Evolutionary conservation across 176 grass and related monocot genomes (phyloP).

Genomic region (Hordeum marinum): DNA sequence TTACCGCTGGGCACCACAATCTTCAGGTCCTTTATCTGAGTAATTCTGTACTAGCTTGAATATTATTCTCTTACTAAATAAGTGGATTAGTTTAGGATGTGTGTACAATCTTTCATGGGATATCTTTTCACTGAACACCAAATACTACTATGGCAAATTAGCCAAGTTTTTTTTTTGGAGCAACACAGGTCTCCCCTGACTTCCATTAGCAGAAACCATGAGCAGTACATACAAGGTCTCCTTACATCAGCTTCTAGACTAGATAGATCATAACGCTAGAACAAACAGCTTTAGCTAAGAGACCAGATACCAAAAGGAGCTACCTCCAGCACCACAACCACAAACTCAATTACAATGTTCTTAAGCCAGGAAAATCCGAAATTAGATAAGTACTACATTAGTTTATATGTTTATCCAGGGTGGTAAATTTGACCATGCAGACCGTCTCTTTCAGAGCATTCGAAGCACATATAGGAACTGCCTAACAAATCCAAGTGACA

Average conservation of each 20-base stretch:
- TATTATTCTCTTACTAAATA: conserved; percentile 3
- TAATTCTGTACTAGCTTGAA: conserved; percentile 6
- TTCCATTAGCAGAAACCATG: no score
- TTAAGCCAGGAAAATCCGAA: no score
- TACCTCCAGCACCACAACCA: no score
- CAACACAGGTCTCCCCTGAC: no score
- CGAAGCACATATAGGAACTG: conserved; percentile 85
- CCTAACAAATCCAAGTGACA: conserved; percentile 95
- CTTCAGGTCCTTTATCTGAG: conserved; percentile 41
- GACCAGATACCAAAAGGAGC: no score
- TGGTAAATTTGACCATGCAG: conserved; percentile 98
- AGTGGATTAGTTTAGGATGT: background rate
- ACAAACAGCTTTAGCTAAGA: no score
- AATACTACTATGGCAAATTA: background rate
- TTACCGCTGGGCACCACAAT: conserved; percentile 46
- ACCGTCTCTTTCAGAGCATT: conserved; percentile 93
- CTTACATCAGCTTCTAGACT: no score
- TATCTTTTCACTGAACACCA: background rate
- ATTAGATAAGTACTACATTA: background rate
- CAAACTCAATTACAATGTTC: no score
- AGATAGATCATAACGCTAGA: no score
- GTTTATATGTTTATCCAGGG: conserved; percentile 52
- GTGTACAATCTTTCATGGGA: background rate
- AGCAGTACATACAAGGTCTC: no score
- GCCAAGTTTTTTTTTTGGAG: background rate